Base-by-base conservation (phyloP, 768 basidiomycete species). In the Trametes maxima region DNA sequence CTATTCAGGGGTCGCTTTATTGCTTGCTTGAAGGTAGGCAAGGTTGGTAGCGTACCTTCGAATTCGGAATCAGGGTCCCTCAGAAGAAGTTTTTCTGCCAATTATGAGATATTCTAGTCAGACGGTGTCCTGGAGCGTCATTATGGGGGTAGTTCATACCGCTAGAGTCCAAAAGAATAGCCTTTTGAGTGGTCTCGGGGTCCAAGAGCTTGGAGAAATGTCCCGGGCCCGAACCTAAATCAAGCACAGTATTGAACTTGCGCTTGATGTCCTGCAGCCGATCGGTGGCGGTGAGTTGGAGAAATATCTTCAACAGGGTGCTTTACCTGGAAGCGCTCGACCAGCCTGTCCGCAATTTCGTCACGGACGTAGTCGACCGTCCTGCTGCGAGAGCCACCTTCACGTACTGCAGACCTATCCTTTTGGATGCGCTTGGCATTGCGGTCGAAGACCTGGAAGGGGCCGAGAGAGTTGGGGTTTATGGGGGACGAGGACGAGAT, bases 331-430 rank as follows among this genome's bases (percentile, higher is more conserved):
- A 99, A 84, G 57, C 96, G 82, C 70, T 98, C 96, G 75, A 94
- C 84, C 83, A 98, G 83, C 60, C 89, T 81, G 64, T 94, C 92
- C 21, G 95, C 94, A 10, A 95, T 86, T 72, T 96, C 96, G 57
- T 93, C 84, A 43, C 93, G 84, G 28, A 99, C 78, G 74, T 98
- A 98, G 79, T 99, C 96, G 5, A 95, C 94, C 0, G 86, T 84
- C 68, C 85, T 80, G 67, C 91, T 94, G 33, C 79, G 77, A 22
- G 75, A 73, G 19, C 89, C 87, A 47, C 76, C 79, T 57, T 87
- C 79, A 59, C 80, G 76, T 53, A 73, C 65, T 4, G 85, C 90
- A 0, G 93, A 88, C 13, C 85, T 77, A 71, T 98, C 88, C 67
- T 83, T 87, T 75, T 98, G 95, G 7, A 84, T 69, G 42, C 76